Percentiles rank a stretch among this genome's conserved stretches.
Conservation (phyloP, 164 flowering plant genomes). For the Saururus chinensis region DNA sequence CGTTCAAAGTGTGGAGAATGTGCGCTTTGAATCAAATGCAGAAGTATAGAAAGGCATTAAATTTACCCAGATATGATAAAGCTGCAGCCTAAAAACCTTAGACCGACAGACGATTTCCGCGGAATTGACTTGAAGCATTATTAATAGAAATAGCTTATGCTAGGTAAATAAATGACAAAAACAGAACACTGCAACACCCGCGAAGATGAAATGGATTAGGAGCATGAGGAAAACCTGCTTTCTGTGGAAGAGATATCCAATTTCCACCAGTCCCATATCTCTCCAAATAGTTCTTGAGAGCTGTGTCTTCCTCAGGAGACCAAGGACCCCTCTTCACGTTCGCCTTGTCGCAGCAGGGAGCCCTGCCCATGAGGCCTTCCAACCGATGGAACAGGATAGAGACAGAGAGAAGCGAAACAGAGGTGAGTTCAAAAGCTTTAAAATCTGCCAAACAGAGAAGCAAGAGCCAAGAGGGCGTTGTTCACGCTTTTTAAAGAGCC, state of each 20-base stretch:
- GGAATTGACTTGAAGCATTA: neutral
- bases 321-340: slow-evolving; percentile 78
- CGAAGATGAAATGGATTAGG: neutral
- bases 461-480: neutral
- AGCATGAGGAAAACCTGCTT: slow-evolving; percentile 40
- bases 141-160: too few relatives aligned
- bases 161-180: too few relatives aligned
- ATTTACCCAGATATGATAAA: too few relatives aligned
- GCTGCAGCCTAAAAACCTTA: too few relatives aligned
- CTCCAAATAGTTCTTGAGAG: slow-evolving; percentile 38
- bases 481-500: slow-evolving; percentile 3
- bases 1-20: too few relatives aligned
- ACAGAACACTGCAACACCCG: too few relatives aligned
- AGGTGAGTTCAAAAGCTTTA: neutral
- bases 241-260: slow-evolving; percentile 61
- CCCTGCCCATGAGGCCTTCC: slow-evolving; percentile 46
- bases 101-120: too few relatives aligned
- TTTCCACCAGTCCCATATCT: slow-evolving; percentile 50
- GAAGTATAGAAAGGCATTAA: too few relatives aligned
- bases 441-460: neutral
- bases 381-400: neutral
- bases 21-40: too few relatives aligned
- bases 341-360: slow-evolving; percentile 80
- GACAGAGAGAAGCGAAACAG: slow-evolving; percentile 2
- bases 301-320: slow-evolving; percentile 69